Base-by-base conservation (phyloP, 192 early-diverging fungal species). In the Helicostylum pulchrum region DNA sequence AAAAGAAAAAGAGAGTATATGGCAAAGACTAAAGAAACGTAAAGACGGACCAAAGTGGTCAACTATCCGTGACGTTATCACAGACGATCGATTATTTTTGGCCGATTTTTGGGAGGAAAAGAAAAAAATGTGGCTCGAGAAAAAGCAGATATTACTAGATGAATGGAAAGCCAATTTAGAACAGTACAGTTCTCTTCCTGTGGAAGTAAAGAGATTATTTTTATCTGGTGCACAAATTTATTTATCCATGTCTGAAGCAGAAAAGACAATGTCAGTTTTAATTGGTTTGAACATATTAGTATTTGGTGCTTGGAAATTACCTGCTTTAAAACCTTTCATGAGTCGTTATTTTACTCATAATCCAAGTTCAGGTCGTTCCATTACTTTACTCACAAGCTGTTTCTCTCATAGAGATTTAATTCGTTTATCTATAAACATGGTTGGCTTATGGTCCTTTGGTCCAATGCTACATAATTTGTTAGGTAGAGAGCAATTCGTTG, bases 361-460 rank as follows among this genome's bases (percentile, higher is more conserved):
- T 52, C 90, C 93, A 2, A 67, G 78, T 3, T 80, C 82, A 0
- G 82, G 85, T 0, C 77, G 76, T 14, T 83, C 85, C 10, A 81
- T 89, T 51, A 96, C 94, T 1, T 58, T 95, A 44, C 55, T 96
- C 15, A 93, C 93, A 2, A 84, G 81, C 32, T 80, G 82, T 23
- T 94, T 96, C 64, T 88, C 85, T 30, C 94, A 96, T 51, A 70
- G 78, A 32, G 80, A 80, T 11, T 30, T 88, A 1, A 75, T 84
- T 75, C 94, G 94, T 69, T 80, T 95, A 49, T 73, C 64, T 7
- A 87, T 92, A 72, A 96, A 96, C 72, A 92, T 89, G 82, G 66
- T 93, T 50, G 93, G 81, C 7, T 66, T 95, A 34, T 78, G 80
- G 45, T 86, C 87, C 19, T 88, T 91, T 77, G 87, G 84, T 0